Evolutionary conservation across 345 rosid species (phyloP), one percentile per base, ranked within the genome.

Genomic region (Salix arbutifolia): DNA sequence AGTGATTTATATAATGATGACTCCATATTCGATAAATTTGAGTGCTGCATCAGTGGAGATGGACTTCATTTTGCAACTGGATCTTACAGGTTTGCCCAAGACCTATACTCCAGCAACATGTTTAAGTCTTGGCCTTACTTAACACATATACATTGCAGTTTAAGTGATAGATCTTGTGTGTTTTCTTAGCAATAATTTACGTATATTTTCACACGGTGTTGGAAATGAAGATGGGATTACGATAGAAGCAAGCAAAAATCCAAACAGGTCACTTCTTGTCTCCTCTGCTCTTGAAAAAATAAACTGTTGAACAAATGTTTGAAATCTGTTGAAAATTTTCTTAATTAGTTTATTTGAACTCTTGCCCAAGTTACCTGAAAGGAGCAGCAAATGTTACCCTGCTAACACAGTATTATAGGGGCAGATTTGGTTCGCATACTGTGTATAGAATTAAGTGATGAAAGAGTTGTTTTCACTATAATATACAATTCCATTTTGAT

Each of bases 1-100:
- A 80, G 85, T 52, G 92, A 90, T 40, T 74, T 89, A 76, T 90
- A 90, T 79, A 84, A 87, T 76, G 76, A 84, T 40, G 92, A 90
- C 76, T 76, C 87, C 66, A 89, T 90, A 82, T 90, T 90, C 77
- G 94, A 90, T 78, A 90, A 89, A 79, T 90, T 90, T 80, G 90
- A 84, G 48, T 90, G 94, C 85, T 89, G 87, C 81, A 28, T 88
- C 76, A 88, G 90, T 67, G 87, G 91, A 76, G 86, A 85, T 83
- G 92, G 92, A 68, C 78, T 78, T 75, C 83, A 80, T 64, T 85
- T 87, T 79, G 94, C 94, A 12, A 87, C 92, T 30, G 92, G 92
- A 72, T 90, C 94, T 76, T 90, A 90, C 84, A 89, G 94, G 94
- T 88, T 66, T 67, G 74, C 42, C 72, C 69, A 48, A 67, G 31